Conservation (phyloP, 306 rosid genomes). For the Rosa persica region DNA sequence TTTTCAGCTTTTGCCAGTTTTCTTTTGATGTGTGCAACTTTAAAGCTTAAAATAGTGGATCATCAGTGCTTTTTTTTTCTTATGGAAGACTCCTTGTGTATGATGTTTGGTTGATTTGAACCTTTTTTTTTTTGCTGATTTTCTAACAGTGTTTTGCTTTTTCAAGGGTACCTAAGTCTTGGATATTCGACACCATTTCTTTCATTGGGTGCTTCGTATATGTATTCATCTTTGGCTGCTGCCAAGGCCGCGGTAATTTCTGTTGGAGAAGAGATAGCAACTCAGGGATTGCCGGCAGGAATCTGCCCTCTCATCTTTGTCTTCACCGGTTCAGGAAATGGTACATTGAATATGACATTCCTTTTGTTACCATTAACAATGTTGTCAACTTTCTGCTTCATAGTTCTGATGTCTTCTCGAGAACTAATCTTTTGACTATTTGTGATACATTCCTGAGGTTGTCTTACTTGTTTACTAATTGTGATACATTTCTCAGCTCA, state of each 20-base stretch:
- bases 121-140: constrained; percentile 2
- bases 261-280: constrained; percentile 89
- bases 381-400: constrained; percentile 3
- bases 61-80: background rate
- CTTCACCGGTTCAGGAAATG: constrained; percentile 93
- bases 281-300: constrained; percentile 76
- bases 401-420: background rate
- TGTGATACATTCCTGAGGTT: background rate
- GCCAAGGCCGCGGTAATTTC: constrained; percentile 96
- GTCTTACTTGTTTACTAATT: background rate
- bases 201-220: constrained; percentile 89
- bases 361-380: background rate
- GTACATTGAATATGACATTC: constrained; percentile 27
- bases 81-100: background rate
- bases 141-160: background rate
- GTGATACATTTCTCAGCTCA: background rate
- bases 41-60: background rate
- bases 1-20: background rate
- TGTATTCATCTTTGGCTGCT: constrained; percentile 92
- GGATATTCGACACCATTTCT: constrained; percentile 97
- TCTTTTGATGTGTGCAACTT: background rate
- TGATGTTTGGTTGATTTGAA: background rate
- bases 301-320: constrained; percentile 87
- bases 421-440: background rate
- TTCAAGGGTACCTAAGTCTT: constrained; percentile 77